phyloP scores from a whole-genome alignment of 2,329 filamentous ascomycete species.

The Diplodia intermedia region DNA sequence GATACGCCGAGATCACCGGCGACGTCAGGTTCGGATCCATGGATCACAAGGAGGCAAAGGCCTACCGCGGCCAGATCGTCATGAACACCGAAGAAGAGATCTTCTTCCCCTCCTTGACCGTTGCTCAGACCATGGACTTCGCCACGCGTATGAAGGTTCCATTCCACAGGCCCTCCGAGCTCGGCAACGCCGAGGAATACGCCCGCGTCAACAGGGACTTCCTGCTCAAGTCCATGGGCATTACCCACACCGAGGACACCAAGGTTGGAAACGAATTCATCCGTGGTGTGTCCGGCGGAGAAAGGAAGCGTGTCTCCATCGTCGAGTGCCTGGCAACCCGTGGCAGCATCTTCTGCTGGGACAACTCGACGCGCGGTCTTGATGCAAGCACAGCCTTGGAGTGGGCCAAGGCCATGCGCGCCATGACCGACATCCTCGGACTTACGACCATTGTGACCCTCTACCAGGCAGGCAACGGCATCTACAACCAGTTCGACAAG shows the following conservation, averaged over 20 bases:
- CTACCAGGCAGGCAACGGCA: slow-evolving; percentile 57
- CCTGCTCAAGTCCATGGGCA: slow-evolving; percentile 53
- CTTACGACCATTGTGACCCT: slow-evolving; percentile 74
- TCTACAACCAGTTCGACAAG: slow-evolving; percentile 74
- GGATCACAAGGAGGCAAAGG: slow-evolving; percentile 50
- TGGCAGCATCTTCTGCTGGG: slow-evolving; percentile 62
- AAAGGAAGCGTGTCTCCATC: slow-evolving; percentile 75
- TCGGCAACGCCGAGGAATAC: slow-evolving; percentile 53
- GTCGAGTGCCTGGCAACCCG: slow-evolving; percentile 67
- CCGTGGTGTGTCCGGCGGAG: slow-evolving; percentile 78
- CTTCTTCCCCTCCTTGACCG: slow-evolving; percentile 60
- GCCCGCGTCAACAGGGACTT: slow-evolving; percentile 60
- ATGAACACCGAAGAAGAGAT: slow-evolving; percentile 62
- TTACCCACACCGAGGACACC: slow-evolving; percentile 66
- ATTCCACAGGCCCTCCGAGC: slow-evolving; percentile 56
- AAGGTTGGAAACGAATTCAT: slow-evolving; percentile 72
- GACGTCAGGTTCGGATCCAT: slow-evolving; percentile 62
- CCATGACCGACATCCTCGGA: slow-evolving; percentile 79
- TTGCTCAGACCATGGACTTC: slow-evolving; percentile 60
- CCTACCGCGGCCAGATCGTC: slow-evolving; percentile 64
- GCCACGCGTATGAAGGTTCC: slow-evolving; percentile 65
- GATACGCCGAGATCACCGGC: slow-evolving; percentile 36
- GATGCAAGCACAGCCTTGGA: slow-evolving; percentile 81
- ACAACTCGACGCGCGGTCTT: slow-evolving; percentile 75
- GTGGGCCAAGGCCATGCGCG: slow-evolving; percentile 76